phyloP scores from a whole-genome alignment of 345 rosid species.

The Bretschneidera sinensis region DNA sequence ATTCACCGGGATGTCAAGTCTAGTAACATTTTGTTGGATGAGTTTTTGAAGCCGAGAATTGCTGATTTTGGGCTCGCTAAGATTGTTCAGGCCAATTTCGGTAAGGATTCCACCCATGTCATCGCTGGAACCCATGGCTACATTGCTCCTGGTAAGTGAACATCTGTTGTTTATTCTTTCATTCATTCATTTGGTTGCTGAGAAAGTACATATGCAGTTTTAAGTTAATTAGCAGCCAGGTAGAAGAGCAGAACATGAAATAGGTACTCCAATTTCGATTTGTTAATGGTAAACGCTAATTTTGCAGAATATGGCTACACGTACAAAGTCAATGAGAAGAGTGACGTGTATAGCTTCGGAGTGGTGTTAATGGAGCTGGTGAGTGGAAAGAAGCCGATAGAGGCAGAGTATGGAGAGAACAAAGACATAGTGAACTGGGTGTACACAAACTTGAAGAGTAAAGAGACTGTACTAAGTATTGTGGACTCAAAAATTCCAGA shows the following conservation, averaged over 20 bases:
- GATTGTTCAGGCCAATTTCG: slow-evolving; percentile 52
- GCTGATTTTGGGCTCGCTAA: slow-evolving; percentile 97
- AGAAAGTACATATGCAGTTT: too few relatives aligned
- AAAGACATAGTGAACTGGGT: slow-evolving; percentile 81
- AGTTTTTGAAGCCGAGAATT: slow-evolving; percentile 78
- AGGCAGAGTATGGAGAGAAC: slow-evolving; percentile 70
- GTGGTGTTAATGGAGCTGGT: slow-evolving; percentile 92
- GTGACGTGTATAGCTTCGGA: slow-evolving; percentile 92
- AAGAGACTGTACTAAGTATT: slow-evolving; percentile 43
- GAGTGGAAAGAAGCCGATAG: slow-evolving; percentile 76
- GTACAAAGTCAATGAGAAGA: slow-evolving; percentile 73
- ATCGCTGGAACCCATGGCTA: slow-evolving; percentile 92
- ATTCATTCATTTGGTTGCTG: too few relatives aligned
- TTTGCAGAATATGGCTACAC: slow-evolving; percentile 85
- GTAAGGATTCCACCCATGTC: slow-evolving; percentile 60
- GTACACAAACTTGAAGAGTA: slow-evolving; percentile 48
- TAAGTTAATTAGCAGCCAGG: too few relatives aligned
- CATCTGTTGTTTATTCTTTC: background rate
- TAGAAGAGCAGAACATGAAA: too few relatives aligned
- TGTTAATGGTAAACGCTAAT: background rate
- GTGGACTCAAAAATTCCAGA: slow-evolving; percentile 65
- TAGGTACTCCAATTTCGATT: too few relatives aligned
- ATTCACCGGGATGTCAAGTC: slow-evolving; percentile 89
- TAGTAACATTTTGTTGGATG: slow-evolving; percentile 79
- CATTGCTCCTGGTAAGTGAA: slow-evolving; percentile 96